phyloP scores from a whole-genome alignment of 2,329 filamentous ascomycete genomes.

The Colletotrichum trifolii region DNA sequence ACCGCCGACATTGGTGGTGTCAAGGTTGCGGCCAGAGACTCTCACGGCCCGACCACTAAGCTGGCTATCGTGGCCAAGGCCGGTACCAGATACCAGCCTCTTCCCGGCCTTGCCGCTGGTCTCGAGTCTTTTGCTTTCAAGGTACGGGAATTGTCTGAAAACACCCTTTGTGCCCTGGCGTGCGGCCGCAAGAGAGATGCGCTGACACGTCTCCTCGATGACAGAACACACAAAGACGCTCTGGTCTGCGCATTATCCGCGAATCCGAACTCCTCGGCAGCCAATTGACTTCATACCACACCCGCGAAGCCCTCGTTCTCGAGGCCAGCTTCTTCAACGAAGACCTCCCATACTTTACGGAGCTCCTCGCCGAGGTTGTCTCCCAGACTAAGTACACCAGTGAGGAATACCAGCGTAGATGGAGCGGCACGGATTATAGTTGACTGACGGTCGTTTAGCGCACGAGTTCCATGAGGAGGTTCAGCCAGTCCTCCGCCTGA shows the following conservation, averaged over 20 bases:
- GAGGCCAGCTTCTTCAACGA: conserved; percentile 95
- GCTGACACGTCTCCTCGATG: conserved; percentile 29
- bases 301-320: conserved; percentile 91
- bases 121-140: conserved; percentile 98
- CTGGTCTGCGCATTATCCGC: conserved; percentile 90
- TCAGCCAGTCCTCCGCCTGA: conserved; percentile 77
- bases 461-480: conserved; percentile 94
- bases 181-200: conserved; percentile 9
- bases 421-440: not conserved
- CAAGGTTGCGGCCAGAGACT: conserved; percentile 92
- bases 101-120: conserved; percentile 89
- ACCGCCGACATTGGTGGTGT: conserved; percentile 86
- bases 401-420: conserved; percentile 54
- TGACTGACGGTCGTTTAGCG: conserved; percentile 61
- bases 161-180: conserved; percentile 2
- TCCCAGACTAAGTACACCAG: conserved; percentile 87
- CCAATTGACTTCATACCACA: conserved; percentile 87
- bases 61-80: conserved; percentile 93
- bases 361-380: conserved; percentile 92
- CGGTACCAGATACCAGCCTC: conserved; percentile 90
- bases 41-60: conserved; percentile 88
- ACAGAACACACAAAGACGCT: conserved; percentile 88
- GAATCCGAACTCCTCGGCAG: conserved; percentile 96
- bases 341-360: conserved; percentile 96
- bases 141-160: conserved; percentile 61